Conservation (phyloP, 495 filamentous ascomycete genomes). For the Lasiosphaeria hispida region DNA sequence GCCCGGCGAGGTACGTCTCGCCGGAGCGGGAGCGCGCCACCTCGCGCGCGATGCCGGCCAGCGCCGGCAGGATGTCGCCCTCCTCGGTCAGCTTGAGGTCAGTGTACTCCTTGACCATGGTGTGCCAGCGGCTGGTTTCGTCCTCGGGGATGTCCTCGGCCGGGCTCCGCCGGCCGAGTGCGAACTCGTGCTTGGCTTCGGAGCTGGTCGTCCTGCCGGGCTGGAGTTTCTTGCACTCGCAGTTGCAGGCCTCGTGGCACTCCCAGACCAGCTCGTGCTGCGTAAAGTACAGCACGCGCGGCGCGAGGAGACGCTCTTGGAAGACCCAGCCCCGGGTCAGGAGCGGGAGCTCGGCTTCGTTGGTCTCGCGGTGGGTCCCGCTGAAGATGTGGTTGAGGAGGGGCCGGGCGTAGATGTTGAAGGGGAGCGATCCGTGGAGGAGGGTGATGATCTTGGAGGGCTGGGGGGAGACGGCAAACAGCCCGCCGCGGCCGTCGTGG, state of each 20-base stretch:
- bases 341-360: background rate
- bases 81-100: no score
- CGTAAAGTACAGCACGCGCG: conserved; percentile 1
- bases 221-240: no score
- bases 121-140: no score
- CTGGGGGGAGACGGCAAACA: background rate
- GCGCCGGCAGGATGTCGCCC: no score
- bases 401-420: background rate
- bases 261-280: conserved; percentile 2
- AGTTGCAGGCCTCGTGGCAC: background rate
- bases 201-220: no score
- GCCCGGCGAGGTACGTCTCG: no score
- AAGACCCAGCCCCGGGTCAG: conserved; percentile 5
- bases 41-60: no score
- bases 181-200: no score
- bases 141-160: no score
- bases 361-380: background rate
- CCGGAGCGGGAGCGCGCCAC: no score
- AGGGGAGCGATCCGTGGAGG: background rate
- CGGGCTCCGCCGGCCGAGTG: no score
- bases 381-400: background rate
- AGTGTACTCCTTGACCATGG: no score
- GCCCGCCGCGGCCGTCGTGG: background rate
- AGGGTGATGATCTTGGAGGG: background rate
- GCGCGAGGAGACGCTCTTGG: conserved; percentile 4